These are phyloP conservation scores for Dothistroma pini DNA, from an alignment of 2,329 filamentous ascomycete genomes.

Conservation along the genomic window DNA sequence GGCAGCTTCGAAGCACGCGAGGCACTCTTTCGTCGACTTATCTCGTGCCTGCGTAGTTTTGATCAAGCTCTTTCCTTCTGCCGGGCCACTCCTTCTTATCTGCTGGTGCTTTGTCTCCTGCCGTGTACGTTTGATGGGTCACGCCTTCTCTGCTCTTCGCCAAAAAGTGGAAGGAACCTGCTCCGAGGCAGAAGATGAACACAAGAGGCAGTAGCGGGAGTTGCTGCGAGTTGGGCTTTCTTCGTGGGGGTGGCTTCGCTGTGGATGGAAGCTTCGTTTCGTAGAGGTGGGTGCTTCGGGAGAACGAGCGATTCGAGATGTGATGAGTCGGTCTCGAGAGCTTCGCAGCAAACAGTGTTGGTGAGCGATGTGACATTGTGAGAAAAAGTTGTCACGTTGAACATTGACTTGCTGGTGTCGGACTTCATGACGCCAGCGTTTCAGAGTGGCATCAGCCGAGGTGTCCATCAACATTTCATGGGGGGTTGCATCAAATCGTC, in stretches of 20 bases:
- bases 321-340: neutral
- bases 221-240: constrained; percentile 28
- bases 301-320: neutral
- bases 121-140: constrained; percentile 27
- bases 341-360: neutral
- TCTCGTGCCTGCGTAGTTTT: neutral
- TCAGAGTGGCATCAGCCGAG: neutral
- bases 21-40: neutral
- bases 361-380: neutral
- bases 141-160: constrained; percentile 41
- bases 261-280: neutral
- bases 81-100: constrained; percentile 31
- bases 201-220: constrained; percentile 47
- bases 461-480: neutral
- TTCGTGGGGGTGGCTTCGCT: constrained; percentile 5
- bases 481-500: neutral
- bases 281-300: neutral
- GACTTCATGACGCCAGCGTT: neutral
- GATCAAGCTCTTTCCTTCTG: constrained; percentile 2
- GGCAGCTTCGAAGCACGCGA: neutral
- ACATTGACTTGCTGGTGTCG: neutral
- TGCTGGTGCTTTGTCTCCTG: constrained; percentile 29
- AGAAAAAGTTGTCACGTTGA: neutral
- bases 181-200: constrained; percentile 46
- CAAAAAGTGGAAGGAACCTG: constrained; percentile 45